A percentile compares a stretch with the other conserved stretches of the same genome.
These are phyloP conservation scores for Aeschynomene evenia DNA, from an alignment of 306 rosid genomes.

Conservation along the genomic window DNA sequence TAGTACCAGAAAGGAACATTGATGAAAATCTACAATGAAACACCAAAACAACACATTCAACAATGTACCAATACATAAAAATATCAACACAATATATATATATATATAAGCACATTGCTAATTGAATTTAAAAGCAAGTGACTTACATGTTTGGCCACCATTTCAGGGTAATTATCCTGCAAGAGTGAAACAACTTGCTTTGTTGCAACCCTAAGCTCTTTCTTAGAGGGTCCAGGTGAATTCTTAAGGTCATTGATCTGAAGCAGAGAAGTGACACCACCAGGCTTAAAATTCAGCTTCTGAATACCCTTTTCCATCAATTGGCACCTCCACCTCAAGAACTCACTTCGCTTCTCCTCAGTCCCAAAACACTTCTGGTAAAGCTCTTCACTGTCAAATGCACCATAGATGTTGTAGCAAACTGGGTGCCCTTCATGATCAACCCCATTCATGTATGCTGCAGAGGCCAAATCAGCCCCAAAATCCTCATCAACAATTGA, in stretches of 20 bases:
- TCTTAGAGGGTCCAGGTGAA: constrained; percentile 45
- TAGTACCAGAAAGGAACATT: constrained; percentile 63
- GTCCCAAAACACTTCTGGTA: constrained; percentile 42
- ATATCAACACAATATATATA: not conserved
- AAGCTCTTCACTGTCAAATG: constrained; percentile 39
- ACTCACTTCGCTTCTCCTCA: constrained; percentile 35
- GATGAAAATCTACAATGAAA: constrained; percentile 49
- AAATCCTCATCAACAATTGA: constrained; percentile 39
- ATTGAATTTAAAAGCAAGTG: not conserved
- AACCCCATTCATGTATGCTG: constrained; percentile 38
- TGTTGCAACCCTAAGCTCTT: constrained; percentile 45
- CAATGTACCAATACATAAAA: not conserved
- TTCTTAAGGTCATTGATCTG: constrained; percentile 51
- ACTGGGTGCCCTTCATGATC: constrained; percentile 52
- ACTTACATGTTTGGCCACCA: constrained; percentile 55
- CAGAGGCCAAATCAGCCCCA: constrained; percentile 30
- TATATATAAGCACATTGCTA: not conserved
- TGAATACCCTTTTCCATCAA: constrained; percentile 55
- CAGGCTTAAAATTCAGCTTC: constrained; percentile 47
- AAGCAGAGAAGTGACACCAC: constrained; percentile 50
- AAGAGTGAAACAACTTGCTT: constrained; percentile 39
- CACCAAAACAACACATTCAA: not conserved
- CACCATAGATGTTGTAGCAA: constrained; percentile 51
- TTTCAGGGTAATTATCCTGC: constrained; percentile 58
- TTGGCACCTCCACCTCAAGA: constrained; percentile 56